Evolutionary conservation across 148 eudicot genomes (phyloP), one percentile per base, ranked within the genome.

Genomic region (Pharnaceum exiguum): DNA sequence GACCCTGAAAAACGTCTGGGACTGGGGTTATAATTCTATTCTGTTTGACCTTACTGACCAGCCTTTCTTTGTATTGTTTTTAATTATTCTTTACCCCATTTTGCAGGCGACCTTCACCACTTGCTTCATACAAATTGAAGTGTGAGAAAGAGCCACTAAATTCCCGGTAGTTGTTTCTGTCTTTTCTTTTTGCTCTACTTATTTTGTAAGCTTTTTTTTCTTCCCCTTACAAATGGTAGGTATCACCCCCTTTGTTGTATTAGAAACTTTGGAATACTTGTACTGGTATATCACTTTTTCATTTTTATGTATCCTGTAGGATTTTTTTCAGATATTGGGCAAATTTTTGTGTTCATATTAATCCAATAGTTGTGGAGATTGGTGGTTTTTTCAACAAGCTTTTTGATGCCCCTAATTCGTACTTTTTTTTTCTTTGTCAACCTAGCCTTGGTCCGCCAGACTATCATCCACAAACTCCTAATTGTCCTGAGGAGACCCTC

Each of bases 361-460:
- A n/a, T n/a, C n/a, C n/a, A n/a, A n/a, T n/a, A n/a, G n/a, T n/a
- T n/a, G n/a, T n/a, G 3, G 37, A 2, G 5, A 16, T 49, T 38
- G 26, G n/a, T n/a, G n/a, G 37, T 50, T 17, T 46, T 63, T 27
- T 9, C 3, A 42, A 19, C 32, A 30, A n/a, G 2, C 39, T 65
- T 10, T 58, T 37, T 30, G 24, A 28, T 45, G 56, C 22, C 23
- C 19, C 5, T 36, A 47, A 30, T 13, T 49, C 17, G 38, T 22
- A 36, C 29, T 51, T 51, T 37, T 35, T 47, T 54, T 40, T 60
- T 33, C 33, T 28, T 36, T 54, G 46, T 50, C 24, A 15, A 32
- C 57, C 8, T 79, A 94, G 99, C 62, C 91, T 94, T 71, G 96
- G 95, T 18, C 91, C 96, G 32, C 96, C 99, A 54, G 99, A 94